Evolutionary conservation across 805 yeast genomes (phyloP).

Genomic region (Pichia insulana): DNA sequence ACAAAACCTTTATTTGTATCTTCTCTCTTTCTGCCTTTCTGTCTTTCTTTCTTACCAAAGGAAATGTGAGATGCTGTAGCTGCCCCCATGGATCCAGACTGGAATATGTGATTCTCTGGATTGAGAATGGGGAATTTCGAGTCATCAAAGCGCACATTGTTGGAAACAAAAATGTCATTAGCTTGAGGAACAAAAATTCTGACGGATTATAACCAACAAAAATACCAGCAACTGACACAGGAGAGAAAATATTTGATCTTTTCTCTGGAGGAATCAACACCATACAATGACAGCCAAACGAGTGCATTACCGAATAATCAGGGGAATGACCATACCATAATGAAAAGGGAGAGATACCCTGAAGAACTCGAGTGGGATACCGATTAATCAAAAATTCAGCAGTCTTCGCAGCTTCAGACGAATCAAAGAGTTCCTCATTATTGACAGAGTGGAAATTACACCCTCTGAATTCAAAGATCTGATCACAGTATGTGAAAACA

Average conservation of each 20-base stretch:
- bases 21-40: no score
- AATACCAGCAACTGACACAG: slow-evolving; percentile 1
- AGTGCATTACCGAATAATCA: background rate
- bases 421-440: no score
- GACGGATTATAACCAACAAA: slow-evolving; percentile 3
- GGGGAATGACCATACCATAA: slow-evolving; percentile 4
- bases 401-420: background rate
- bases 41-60: no score
- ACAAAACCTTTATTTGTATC: no score
- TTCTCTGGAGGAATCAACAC: slow-evolving; percentile 2
- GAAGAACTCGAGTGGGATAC: background rate
- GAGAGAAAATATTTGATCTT: slow-evolving; percentile 1
- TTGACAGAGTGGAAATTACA: no score
- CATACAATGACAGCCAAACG: background rate
- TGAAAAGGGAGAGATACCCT: background rate
- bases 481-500: no score
- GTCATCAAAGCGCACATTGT: slow-evolving; percentile 2
- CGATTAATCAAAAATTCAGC: slow-evolving; percentile 4
- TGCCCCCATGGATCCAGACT: no score
- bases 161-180: slow-evolving; percentile 12
- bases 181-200: slow-evolving; percentile 1
- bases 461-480: no score
- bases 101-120: no score
- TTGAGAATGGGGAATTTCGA: background rate
- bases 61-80: no score